Conservation (phyloP, 768 basidiomycete species). For the Kwoniella heveanensis region DNA sequence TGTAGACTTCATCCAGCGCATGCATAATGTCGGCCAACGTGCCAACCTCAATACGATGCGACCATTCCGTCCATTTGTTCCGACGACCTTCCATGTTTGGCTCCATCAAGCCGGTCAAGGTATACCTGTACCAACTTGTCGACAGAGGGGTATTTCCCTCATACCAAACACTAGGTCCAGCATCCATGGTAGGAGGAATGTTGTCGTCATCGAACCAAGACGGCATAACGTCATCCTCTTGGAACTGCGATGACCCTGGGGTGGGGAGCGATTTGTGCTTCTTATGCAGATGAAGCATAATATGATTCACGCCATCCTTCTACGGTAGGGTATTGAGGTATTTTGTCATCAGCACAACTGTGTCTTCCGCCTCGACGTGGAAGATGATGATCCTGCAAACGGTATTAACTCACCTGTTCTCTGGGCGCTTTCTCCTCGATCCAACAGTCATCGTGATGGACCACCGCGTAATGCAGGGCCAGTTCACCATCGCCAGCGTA, state of each 20-base stretch:
- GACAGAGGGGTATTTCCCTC: neutral
- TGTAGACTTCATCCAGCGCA: constrained; percentile 30
- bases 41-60: constrained; percentile 28
- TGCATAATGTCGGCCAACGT: constrained; percentile 35
- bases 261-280: neutral
- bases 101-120: constrained; percentile 13
- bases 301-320: neutral
- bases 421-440: constrained; percentile 1
- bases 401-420: neutral
- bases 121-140: neutral
- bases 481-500: constrained; percentile 1
- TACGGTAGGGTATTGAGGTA: no score
- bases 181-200: no score
- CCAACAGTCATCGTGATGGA: constrained; percentile 2
- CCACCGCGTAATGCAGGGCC: constrained; percentile 7
- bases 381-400: neutral
- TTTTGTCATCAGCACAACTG: no score
- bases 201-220: no score
- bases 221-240: no score
- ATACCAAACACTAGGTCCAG: no score
- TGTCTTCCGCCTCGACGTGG: no score
- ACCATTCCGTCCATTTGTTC: constrained; percentile 31
- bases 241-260: neutral
- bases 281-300: neutral
- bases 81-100: constrained; percentile 23